Percentiles rank a stretch among this genome's conserved stretches.
phyloP scores from a whole-genome alignment of 2,329 filamentous ascomycete species.

The Phyllosticta capitalensis region DNA sequence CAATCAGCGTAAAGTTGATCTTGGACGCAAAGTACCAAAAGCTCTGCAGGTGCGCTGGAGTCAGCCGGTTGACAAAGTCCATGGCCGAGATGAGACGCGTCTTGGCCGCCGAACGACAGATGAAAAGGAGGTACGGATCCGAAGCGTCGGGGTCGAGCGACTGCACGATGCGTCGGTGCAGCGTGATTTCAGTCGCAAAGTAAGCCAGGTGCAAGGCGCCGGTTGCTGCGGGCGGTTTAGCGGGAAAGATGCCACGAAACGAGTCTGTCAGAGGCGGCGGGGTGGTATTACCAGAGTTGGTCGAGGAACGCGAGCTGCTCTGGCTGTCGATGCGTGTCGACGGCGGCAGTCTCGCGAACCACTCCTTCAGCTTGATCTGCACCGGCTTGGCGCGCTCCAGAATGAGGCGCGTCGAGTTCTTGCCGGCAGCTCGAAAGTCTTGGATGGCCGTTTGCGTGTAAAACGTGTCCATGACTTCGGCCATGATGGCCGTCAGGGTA shows the following conservation, averaged over 20 bases:
- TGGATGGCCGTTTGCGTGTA: slow-evolving; percentile 71
- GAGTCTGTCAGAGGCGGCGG: neutral
- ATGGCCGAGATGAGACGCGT: slow-evolving; percentile 90
- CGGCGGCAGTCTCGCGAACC: slow-evolving; percentile 62
- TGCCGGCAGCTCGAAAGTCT: slow-evolving; percentile 55
- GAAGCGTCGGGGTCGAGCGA: slow-evolving; percentile 51
- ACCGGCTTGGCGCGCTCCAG: slow-evolving; percentile 70
- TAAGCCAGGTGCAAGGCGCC: slow-evolving; percentile 80
- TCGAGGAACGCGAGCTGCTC: slow-evolving; percentile 30
- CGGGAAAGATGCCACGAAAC: slow-evolving; percentile 1
- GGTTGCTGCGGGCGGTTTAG: slow-evolving; percentile 9
- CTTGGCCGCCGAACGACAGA: slow-evolving; percentile 88
- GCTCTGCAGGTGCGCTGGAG: slow-evolving; percentile 72
- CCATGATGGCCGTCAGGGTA: slow-evolving; percentile 62
- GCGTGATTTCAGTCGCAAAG: slow-evolving; percentile 87
- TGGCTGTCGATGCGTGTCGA: slow-evolving; percentile 54
- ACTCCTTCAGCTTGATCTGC: slow-evolving; percentile 72
- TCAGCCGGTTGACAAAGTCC: slow-evolving; percentile 92
- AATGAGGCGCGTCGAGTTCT: slow-evolving; percentile 62
- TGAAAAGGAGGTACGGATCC: slow-evolving; percentile 69
- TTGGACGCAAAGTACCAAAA: slow-evolving; percentile 91
- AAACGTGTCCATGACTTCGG: slow-evolving; percentile 74
- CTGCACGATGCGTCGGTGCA: slow-evolving; percentile 83
- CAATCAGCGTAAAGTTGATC: slow-evolving; percentile 88
- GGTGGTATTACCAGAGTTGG: slow-evolving; percentile 29